phyloP scores from a whole-genome alignment of 2,329 filamentous ascomycete genomes.

The Rhynchosporium graminicola region DNA sequence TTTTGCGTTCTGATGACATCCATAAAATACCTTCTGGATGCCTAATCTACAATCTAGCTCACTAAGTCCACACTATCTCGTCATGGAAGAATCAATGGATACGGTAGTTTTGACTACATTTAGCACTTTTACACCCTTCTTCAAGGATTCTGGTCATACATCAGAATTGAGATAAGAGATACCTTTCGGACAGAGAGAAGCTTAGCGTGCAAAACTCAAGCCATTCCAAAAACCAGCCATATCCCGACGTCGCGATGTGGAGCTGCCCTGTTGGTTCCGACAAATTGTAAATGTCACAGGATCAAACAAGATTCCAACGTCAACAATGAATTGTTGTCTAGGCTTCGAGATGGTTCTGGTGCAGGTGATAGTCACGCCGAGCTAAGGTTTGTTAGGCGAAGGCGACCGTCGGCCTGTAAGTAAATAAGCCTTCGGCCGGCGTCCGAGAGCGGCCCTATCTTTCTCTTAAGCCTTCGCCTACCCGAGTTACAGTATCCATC shows the following conservation, averaged over 20 bases:
- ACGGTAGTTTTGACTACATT: conserved; percentile 3
- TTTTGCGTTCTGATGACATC: background rate
- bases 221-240: background rate
- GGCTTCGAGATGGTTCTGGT: background rate
- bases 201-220: conserved; percentile 8
- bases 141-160: background rate
- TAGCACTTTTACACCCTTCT: background rate
- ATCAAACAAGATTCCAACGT: background rate
- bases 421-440: background rate
- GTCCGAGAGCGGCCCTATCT: background rate
- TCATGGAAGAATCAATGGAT: background rate
- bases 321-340: background rate
- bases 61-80: background rate
- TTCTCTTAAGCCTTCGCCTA: background rate
- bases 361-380: background rate
- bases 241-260: background rate
- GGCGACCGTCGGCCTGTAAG: conserved; percentile 6
- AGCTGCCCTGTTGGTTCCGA: background rate
- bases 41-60: background rate
- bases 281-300: background rate
- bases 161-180: background rate
- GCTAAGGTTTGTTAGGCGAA: background rate
- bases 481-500: background rate
- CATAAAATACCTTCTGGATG: background rate
- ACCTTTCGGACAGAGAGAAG: background rate